Evolutionary conservation across 2,329 filamentous ascomycete species (phyloP), one percentile per base, ranked within the genome.

Genomic region (Cladobotryum protrusum): DNA sequence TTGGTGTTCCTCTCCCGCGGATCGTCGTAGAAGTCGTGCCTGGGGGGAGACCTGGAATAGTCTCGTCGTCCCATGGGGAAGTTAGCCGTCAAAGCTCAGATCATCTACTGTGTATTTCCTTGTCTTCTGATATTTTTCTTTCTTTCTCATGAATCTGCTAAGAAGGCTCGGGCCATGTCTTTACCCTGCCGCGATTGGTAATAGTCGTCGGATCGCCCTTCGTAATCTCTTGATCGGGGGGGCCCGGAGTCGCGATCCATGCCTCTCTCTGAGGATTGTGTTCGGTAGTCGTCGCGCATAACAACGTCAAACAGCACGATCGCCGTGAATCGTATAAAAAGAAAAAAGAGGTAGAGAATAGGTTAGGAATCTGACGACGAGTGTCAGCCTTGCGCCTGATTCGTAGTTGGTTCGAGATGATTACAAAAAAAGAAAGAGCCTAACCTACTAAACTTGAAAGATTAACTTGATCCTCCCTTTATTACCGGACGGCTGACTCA

Each of bases 111-210:
- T 43, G 41, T 11, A 33, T 18, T 5, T 29, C 41, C 41, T 24
- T 18, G 19, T 43, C 40, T 11, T 20, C 15, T 20, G 12, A n/a
- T 43, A 8, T 17, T n/a, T 52, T 43, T 39, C 42, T 45, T 14
- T 50, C 37, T 43, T 34, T 45, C 34, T 36, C 52, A 43, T 57
- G 50, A 56, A 56, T 54, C 42, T 59, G 55, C 57, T 54, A 52
- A 52, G 52, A 58, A 61, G 57, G 59, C 63, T 58, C 65, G 62
- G 65, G 65, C 60, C 62, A 56, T 64, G 63, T 63, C 63, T 72
- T 74, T 74, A 74, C 71, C 74, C 71, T 77, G 73, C 71, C 72
- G 69, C 69, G 70, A 68, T 67, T 67, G 72, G 61, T 69, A 67
- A 60, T 69, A 65, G 64, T 68, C 66, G 58, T 71, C 67, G 60